Conservation (phyloP, 2,329 filamentous ascomycete genomes). For the Fusarium tupiense region DNA sequence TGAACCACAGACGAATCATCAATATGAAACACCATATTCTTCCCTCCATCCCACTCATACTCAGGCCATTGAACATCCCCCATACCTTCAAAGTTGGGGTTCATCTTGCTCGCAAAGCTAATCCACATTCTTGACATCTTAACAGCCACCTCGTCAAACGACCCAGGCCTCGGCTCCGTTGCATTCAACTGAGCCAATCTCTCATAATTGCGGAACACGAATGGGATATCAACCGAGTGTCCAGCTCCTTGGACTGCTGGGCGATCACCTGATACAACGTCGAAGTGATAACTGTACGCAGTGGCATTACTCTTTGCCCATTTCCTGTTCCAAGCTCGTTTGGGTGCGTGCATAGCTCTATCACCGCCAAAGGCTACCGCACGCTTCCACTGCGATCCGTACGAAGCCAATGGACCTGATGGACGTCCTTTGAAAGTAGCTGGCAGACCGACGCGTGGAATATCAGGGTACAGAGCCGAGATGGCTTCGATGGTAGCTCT, state of each 20-base stretch:
- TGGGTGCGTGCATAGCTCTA: slow-evolving; percentile 26
- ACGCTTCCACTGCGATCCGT: slow-evolving; percentile 29
- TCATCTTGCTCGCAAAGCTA: slow-evolving; percentile 6
- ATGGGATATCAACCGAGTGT: slow-evolving; percentile 14
- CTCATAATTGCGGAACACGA: slow-evolving; percentile 14
- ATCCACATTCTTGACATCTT: slow-evolving; percentile 30
- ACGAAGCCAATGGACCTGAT: not conserved
- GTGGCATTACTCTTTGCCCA: slow-evolving; percentile 8
- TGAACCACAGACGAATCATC: slow-evolving; percentile 1
- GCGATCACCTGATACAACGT: slow-evolving; percentile 21
- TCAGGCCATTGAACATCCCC: slow-evolving; percentile 1
- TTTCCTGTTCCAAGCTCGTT: slow-evolving; percentile 15
- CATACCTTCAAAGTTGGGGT: slow-evolving; percentile 21
- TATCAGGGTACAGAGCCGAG: slow-evolving; percentile 20
- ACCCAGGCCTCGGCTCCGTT: slow-evolving; percentile 1
- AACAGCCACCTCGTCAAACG: not conserved
- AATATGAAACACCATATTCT: slow-evolving; percentile 24
- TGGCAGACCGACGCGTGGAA: slow-evolving; percentile 9
- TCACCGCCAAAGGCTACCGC: slow-evolving; percentile 21
- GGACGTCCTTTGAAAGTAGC: slow-evolving; percentile 15
- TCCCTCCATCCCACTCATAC: not conserved
- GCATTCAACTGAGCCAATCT: slow-evolving; percentile 1
- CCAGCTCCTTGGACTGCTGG: slow-evolving; percentile 16
- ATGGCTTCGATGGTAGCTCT: slow-evolving; percentile 3
- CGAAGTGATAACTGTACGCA: slow-evolving; percentile 25